These are phyloP conservation scores for Leishmania turanica DNA, from an alignment of 208 protist species.

Conservation along the genomic window DNA sequence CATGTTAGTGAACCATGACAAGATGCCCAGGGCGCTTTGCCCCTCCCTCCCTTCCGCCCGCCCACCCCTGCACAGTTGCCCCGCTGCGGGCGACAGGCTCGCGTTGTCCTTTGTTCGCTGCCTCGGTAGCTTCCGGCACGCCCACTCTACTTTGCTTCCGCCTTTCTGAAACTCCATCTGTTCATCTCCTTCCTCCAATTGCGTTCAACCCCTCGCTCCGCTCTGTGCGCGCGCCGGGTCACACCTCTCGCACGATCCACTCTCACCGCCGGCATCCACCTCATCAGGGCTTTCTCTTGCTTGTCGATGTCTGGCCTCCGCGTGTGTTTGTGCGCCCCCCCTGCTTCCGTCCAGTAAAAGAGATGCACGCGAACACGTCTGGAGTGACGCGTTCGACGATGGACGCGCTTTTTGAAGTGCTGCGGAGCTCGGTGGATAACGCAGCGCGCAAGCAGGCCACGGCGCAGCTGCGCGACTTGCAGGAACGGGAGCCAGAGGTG, in stretches of 20 bases:
- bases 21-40: neutral
- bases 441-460: constrained; percentile 53
- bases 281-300: neutral
- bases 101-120: neutral
- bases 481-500: constrained; percentile 50
- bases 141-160: neutral
- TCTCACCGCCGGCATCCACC: neutral
- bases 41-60: neutral
- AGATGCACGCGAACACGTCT: neutral
- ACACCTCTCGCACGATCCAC: neutral
- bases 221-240: neutral
- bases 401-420: constrained; percentile 52
- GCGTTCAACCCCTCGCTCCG: neutral
- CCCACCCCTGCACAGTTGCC: neutral
- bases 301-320: neutral
- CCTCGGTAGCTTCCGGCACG: neutral
- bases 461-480: constrained; percentile 54
- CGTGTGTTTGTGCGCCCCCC: neutral
- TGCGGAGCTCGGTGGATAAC: constrained; percentile 68
- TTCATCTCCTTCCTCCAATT: neutral
- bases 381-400: constrained; percentile 35
- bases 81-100: neutral
- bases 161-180: neutral
- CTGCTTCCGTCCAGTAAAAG: neutral
- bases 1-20: neutral